These are phyloP conservation scores for Hanseniaspora hatyaiensis DNA, from an alignment of 805 yeast species.

Conservation along the genomic window DNA sequence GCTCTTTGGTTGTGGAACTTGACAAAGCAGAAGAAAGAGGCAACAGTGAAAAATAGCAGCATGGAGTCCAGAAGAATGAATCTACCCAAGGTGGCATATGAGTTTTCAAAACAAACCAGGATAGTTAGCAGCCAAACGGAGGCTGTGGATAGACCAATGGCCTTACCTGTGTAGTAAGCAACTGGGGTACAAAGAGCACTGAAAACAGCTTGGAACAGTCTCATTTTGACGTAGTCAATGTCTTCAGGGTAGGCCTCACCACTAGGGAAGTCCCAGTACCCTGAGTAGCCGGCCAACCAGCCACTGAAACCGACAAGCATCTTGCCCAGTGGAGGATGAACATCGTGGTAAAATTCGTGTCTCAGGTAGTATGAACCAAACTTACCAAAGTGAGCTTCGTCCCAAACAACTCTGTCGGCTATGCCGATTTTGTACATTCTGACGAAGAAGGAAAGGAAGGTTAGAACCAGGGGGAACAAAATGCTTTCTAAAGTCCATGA, in stretches of 20 bases:
- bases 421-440: conserved; percentile 50
- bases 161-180: conserved; percentile 58
- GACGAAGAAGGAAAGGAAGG: conserved; percentile 39
- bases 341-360: conserved; percentile 75
- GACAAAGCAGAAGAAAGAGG: conserved; percentile 51
- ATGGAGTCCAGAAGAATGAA: conserved; percentile 68
- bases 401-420: conserved; percentile 64
- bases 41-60: conserved; percentile 61
- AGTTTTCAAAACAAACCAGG: conserved; percentile 54
- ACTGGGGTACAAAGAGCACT: conserved; percentile 57
- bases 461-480: conserved; percentile 36
- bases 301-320: conserved; percentile 71
- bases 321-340: conserved; percentile 79
- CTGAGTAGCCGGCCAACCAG: conserved; percentile 70
- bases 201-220: conserved; percentile 59
- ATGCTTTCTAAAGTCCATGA: conserved; percentile 26
- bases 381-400: conserved; percentile 82
- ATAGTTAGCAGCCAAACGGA: conserved; percentile 51
- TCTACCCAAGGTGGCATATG: conserved; percentile 59
- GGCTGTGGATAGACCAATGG: conserved; percentile 40
- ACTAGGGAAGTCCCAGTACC: conserved; percentile 60
- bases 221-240: conserved; percentile 51
- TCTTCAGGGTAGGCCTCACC: conserved; percentile 55
- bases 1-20: conserved; percentile 41
- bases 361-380: conserved; percentile 70